phyloP scores from a whole-genome alignment of 192 early-diverging fungal species.

The Coemansia sp. region DNA sequence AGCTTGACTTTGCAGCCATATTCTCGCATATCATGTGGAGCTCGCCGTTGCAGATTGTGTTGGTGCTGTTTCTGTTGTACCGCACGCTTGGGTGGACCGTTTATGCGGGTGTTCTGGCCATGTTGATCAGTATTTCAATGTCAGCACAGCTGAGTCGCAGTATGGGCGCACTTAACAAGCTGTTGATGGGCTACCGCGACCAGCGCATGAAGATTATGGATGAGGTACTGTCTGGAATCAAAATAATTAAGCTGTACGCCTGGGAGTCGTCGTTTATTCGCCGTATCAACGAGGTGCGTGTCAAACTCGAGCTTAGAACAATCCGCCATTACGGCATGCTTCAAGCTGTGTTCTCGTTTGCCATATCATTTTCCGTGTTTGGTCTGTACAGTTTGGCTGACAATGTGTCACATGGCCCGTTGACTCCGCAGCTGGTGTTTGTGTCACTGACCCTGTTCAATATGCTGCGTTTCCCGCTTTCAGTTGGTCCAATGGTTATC shows the following conservation, averaged over 20 bases:
- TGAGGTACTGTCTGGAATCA: constrained; percentile 64
- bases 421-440: constrained; percentile 54
- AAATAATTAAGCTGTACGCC: constrained; percentile 70
- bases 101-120: constrained; percentile 82
- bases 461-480: constrained; percentile 50
- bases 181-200: constrained; percentile 74
- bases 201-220: constrained; percentile 67
- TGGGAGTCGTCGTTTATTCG: constrained; percentile 62
- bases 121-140: constrained; percentile 82
- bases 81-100: constrained; percentile 78
- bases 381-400: constrained; percentile 44
- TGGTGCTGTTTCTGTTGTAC: constrained; percentile 80
- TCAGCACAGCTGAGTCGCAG: constrained; percentile 69
- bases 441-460: constrained; percentile 53
- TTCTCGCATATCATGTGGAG: constrained; percentile 82
- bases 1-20: constrained; percentile 63
- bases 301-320: constrained; percentile 38
- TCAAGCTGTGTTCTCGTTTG: constrained; percentile 39
- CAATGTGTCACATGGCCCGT: constrained; percentile 39
- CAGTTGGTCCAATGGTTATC: constrained; percentile 31
- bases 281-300: constrained; percentile 45
- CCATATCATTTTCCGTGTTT: constrained; percentile 51
- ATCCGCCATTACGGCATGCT: constrained; percentile 39
- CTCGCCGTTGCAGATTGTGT: constrained; percentile 76
- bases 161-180: constrained; percentile 78